A percentile compares a stretch with the other conserved stretches of the same genome.
phyloP scores from a whole-genome alignment of 1,284 basidiomycete species.

The Hemileia vastatrix region DNA sequence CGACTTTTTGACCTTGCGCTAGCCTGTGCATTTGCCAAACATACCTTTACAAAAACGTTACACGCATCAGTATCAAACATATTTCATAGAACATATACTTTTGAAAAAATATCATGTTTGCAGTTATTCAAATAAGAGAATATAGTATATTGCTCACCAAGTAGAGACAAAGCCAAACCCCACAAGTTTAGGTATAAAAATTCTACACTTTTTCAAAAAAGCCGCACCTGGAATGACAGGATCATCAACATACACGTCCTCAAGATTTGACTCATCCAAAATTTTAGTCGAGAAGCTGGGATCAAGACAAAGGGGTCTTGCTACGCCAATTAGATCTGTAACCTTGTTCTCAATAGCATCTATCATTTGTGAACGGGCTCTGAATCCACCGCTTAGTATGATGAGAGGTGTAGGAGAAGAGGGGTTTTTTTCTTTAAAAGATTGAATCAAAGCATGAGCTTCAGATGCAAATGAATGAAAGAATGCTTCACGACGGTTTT shows the following conservation, averaged over 20 bases:
- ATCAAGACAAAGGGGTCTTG: conserved; percentile 8
- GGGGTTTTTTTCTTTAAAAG: background rate
- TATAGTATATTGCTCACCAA: background rate
- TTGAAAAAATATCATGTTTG: background rate
- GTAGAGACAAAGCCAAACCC: conserved; percentile 3
- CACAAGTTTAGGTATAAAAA: conserved; percentile 4
- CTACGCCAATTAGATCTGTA: conserved; percentile 13
- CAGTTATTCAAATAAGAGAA: background rate
- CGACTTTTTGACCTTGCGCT: background rate
- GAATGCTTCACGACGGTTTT: conserved; percentile 1
- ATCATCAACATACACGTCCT: background rate
- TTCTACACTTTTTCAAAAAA: conserved; percentile 7
- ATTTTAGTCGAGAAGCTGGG: conserved; percentile 2
- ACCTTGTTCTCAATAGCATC: background rate
- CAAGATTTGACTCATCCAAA: background rate
- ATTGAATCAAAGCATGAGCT: background rate
- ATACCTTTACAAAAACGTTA: background rate
- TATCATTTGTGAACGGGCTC: conserved; percentile 2
- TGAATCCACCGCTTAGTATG: conserved; percentile 3
- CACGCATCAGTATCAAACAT: background rate
- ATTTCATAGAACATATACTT: background rate
- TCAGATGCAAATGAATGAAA: background rate
- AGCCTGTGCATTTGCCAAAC: conserved; percentile 8
- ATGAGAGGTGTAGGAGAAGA: too few relatives aligned
- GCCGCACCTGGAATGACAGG: background rate